These are phyloP conservation scores for Elongisporangium anandrum DNA, from an alignment of 352 stramenopile genomes.

Conservation along the genomic window DNA sequence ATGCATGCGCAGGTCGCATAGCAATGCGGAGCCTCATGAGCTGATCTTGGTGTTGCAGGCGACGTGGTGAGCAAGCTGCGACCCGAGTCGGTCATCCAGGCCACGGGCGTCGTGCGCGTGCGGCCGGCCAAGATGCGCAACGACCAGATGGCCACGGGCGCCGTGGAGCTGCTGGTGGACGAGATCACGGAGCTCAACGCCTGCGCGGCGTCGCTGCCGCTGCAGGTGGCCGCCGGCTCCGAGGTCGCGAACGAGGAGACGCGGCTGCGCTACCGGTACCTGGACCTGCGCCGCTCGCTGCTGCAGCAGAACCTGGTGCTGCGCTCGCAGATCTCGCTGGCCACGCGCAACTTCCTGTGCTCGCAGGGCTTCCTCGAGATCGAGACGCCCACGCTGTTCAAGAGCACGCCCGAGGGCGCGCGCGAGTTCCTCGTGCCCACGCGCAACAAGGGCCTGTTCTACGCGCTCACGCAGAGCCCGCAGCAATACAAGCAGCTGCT, in stretches of 20 bases:
- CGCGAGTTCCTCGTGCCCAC: constrained; percentile 86
- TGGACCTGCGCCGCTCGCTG: constrained; percentile 68
- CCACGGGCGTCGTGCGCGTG: constrained; percentile 49
- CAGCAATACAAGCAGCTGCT: constrained; percentile 92
- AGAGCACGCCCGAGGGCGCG: constrained; percentile 83
- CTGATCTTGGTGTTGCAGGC: constrained; percentile 7
- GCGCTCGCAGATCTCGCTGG: constrained; percentile 65
- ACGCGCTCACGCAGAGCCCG: constrained; percentile 86
- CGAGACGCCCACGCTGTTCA: constrained; percentile 87
- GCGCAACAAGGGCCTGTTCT: constrained; percentile 64
- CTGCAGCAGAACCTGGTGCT: constrained; percentile 82
- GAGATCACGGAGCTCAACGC: constrained; percentile 56
- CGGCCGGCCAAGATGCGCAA: constrained; percentile 68
- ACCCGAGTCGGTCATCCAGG: constrained; percentile 71
- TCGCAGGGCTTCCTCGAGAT: constrained; percentile 80
- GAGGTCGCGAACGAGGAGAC: constrained; percentile 68
- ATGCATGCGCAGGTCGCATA: neutral
- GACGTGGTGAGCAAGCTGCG: constrained; percentile 48
- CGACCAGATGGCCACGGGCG: constrained; percentile 60
- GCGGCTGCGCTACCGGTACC: constrained; percentile 70
- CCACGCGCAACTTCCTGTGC: constrained; percentile 66
- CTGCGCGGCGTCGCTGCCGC: constrained; percentile 36
- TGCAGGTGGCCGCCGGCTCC: constrained; percentile 59
- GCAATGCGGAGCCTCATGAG: neutral
- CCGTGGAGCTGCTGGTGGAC: constrained; percentile 71